Evolutionary conservation across 2,329 filamentous ascomycete species (phyloP).

Genomic region (Aspergillus niger): DNA sequence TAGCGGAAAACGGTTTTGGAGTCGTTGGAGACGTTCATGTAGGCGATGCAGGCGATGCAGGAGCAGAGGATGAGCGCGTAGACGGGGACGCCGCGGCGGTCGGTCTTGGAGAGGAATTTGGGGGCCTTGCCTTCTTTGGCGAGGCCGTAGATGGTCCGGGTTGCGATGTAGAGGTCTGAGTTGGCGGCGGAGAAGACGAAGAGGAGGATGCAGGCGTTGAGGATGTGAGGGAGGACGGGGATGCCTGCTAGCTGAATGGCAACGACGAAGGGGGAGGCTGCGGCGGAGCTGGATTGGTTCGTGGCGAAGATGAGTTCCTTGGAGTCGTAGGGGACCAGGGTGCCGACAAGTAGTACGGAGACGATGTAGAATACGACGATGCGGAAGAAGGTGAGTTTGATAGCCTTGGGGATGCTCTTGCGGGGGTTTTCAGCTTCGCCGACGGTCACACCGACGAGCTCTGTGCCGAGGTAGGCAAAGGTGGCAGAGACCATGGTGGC

Average conservation of each 20-base stretch:
- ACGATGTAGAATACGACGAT: constrained; percentile 80
- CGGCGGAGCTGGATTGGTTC: constrained; percentile 53
- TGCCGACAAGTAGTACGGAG: constrained; percentile 72
- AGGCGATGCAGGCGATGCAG: constrained; percentile 66
- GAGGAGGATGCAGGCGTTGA: constrained; percentile 73
- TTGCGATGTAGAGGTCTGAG: constrained; percentile 75
- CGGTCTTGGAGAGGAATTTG: constrained; percentile 68
- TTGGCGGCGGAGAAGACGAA: constrained; percentile 79
- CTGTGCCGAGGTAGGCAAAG: constrained; percentile 77
- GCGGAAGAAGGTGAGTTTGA: constrained; percentile 78
- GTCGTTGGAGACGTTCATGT: constrained; percentile 64
- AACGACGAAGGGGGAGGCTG: constrained; percentile 73
- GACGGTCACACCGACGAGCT: constrained; percentile 75
- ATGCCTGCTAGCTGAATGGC: constrained; percentile 68
- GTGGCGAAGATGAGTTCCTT: constrained; percentile 56
- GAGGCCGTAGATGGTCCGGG: constrained; percentile 71
- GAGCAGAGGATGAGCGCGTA: constrained; percentile 65
- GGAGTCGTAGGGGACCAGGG: constrained; percentile 74
- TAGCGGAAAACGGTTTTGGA: constrained; percentile 62
- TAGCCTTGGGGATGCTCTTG: constrained; percentile 73
- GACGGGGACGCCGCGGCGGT: constrained; percentile 70
- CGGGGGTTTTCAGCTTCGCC: constrained; percentile 79
- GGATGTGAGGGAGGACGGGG: constrained; percentile 62
- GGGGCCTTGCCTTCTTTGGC: constrained; percentile 73
- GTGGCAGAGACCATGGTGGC: constrained; percentile 72